Evolutionary conservation across 2,329 filamentous ascomycete species (phyloP), one percentile per base, ranked within the genome.

Genomic region (Sclerotinia nivalis): DNA sequence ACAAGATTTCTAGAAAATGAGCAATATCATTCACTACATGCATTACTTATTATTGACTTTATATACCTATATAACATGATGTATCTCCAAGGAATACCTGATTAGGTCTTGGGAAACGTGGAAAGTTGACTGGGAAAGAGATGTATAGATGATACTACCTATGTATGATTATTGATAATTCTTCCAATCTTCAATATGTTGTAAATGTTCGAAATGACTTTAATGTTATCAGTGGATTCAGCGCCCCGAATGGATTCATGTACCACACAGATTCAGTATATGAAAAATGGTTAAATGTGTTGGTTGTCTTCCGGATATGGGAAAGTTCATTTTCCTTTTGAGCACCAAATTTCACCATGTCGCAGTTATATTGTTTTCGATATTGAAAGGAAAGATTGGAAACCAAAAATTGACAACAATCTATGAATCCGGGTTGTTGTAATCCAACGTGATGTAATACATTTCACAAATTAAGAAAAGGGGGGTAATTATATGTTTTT

Each of bases 1-100:
- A 59, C 78, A 79, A 67, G 78, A 79, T 70, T 79, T 78, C 69
- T 79, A 69, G 75, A 34, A 12, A 43, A 31, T 40, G 5, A 49
- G n/a, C 22, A 64, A 50, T 52, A 40, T 18, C 15, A 28, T 34
- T 18, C 15, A 28, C 22, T 20, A 28, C 28, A 28, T n/a, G 10
- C n/a, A 28, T 50, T 18, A 9, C 37, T 64, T 7, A 37, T n/a
- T 5, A 13, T 25, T 8, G 31, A 52, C 13, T 64, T 25, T 56
- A 37, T 12, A 34, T 18, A 56, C 34, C 34, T 34, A 18, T 40
- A 18, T n/a, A 18, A 58, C 37, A 40, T 43, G 12, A 43, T 4
- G 4, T 15, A 43, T 59, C 22, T 43, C 22, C 18, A 15, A 37
- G 22, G 18, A 9, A 28, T 52, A 52, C 13, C 20, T 13, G 28